Evolutionary conservation across 1,284 basidiomycete genomes (phyloP), one percentile per base, ranked within the genome.

Genomic region (Cryptococcus sp.): DNA sequence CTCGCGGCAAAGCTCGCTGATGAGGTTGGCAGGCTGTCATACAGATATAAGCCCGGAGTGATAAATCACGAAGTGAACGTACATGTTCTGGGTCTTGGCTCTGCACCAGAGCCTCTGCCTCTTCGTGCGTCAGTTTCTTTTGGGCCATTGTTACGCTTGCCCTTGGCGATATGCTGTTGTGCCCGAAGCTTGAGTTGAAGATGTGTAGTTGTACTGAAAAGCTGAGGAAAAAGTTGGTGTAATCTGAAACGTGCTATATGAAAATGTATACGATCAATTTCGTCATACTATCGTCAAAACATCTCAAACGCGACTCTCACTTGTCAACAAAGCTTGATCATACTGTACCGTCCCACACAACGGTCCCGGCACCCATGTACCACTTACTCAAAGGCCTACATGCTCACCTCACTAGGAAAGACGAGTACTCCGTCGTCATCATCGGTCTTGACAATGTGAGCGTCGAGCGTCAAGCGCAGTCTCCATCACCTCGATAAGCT

Each of bases 351-450:
- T 19, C 25, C 13, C 16, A 35, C 30, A 35, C 30, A 8, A 35
- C 30, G 13, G 30, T 10, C 30, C 13, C 30, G 30, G 42, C 42
- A 22, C 42, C 38, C 54, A 79, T 94, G 92, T 95, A 93, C 79
- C 91, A 94, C 78, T 85, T 95, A 46, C 82, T 95, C 69, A 91
- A 89, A 69, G 93, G 93, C 38, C 81, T 95, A 15, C 88, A 94
- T 78, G 87, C 90, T 73, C 88, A 93, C 79, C 79, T 95, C 35
- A 95, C 91, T 19, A 86, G 89, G 65, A 95, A 95, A 79, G 92
- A 95, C 65, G 91, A 95, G 70, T 95, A 93, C 76, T 92, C 89
- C 13, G 86, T 96, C 30, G 89, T 95, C 57, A 95, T 96, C 70
- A 87, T 96, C 54, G 93, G 92, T 17, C 68, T 81, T 19, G 81